Base-by-base conservation (phyloP, 768 basidiomycete species). In the Termitomyces bulborhizus region DNA sequence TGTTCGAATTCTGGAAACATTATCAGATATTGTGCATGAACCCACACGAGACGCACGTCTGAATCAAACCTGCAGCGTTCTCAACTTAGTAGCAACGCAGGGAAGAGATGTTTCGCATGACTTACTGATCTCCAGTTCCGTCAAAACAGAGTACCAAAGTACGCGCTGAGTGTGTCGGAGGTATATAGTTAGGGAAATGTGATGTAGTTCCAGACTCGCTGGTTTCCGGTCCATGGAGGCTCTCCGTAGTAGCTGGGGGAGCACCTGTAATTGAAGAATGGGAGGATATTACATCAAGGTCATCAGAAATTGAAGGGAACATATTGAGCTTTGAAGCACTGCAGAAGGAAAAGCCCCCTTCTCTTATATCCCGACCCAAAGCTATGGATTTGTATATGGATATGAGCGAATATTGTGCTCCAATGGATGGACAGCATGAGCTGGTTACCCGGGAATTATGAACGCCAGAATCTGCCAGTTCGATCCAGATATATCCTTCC, bases 141-240 rank as follows among this genome's bases (percentile, higher is more conserved):
- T 89, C 88, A 62, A 89, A 89, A 65, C 88, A 88, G 5, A 89
- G 71, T 0, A 88, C 77, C 7, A 86, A 60, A 0, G 82, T 85
- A 32, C 84, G 71, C 49, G 56, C 60, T 9, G 60, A 46, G 45
- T 72, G 68, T 1, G 59, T 58, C 6, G 68, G 65, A 9, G 73
- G 73, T 7, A 72, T 65, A 16, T 1, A 24, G 3, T 15, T 46
- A 0, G 55, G 44, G 27, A 56, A 51, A 1, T 56, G 37, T 18
- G 55, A 34, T 2, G 37, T 42, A 8, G 29, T 9, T 4, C 34
- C 43, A 7, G 27, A n/a, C 16, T 51, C 15, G 1, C n/a, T 40
- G 34, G 27, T 41, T 6, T 26, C 18, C 2, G 37, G 8, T 34
- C 21, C 26, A 27, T 51, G 55, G 16, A n/a, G 21, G 26, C 48